Evolutionary conservation across 2,329 filamentous ascomycete species (phyloP).

Genomic region (Teratosphaeria zuluensis): DNA sequence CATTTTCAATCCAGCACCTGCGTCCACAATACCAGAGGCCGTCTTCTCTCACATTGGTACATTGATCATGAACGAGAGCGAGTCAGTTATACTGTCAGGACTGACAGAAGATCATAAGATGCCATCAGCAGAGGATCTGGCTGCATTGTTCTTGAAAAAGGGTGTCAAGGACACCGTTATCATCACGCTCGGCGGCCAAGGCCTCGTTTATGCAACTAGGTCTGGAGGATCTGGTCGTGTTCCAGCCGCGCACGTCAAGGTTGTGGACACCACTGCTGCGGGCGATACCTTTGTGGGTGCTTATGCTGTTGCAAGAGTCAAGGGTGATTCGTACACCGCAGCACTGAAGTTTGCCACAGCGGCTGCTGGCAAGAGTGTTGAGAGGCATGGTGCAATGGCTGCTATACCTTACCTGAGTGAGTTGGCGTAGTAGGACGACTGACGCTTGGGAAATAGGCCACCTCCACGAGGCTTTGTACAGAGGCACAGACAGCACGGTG

Average conservation of each 20-base stretch:
- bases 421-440: neutral
- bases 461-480: too few relatives aligned
- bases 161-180: constrained; percentile 72
- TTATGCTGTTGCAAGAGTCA: constrained; percentile 66
- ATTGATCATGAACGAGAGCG: constrained; percentile 83
- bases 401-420: constrained; percentile 58
- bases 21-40: constrained; percentile 55
- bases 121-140: constrained; percentile 15
- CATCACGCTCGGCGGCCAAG: constrained; percentile 65
- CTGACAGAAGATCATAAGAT: constrained; percentile 17
- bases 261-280: constrained; percentile 88
- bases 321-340: constrained; percentile 33
- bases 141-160: constrained; percentile 49
- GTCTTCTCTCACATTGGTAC: constrained; percentile 63
- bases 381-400: constrained; percentile 54
- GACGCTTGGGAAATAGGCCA: too few relatives aligned
- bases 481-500: too few relatives aligned
- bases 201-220: constrained; percentile 19
- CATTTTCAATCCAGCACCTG: constrained; percentile 74
- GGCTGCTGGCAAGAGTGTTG: constrained; percentile 57
- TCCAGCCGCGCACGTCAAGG: constrained; percentile 57
- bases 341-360: constrained; percentile 53
- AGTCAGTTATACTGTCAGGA: constrained; percentile 64
- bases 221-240: constrained; percentile 16
- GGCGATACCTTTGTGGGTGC: constrained; percentile 91